phyloP scores from a whole-genome alignment of 208 protist genomes.

The Leishmania gerbilli region DNA sequence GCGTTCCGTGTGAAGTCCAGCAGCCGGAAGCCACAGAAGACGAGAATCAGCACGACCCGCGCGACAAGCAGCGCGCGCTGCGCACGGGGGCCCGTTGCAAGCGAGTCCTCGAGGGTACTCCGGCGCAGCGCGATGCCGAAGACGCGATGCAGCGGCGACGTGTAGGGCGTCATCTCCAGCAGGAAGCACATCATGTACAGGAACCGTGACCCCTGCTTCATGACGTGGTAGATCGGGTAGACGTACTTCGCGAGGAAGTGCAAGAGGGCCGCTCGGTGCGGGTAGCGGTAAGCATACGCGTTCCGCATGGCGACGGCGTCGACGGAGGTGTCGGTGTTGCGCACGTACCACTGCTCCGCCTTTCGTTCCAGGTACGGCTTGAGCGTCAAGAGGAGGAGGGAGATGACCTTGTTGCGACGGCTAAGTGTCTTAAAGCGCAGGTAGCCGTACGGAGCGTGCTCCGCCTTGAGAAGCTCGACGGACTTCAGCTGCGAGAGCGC shows the following conservation, averaged over 20 bases:
- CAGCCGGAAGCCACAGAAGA: constrained; percentile 71
- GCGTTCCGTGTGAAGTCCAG: constrained; percentile 53
- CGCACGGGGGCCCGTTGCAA: constrained; percentile 39
- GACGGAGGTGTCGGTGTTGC: constrained; percentile 42
- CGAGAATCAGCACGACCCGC: constrained; percentile 58
- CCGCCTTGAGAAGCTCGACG: constrained; percentile 43
- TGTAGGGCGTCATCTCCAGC: constrained; percentile 74
- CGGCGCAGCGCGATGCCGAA: constrained; percentile 63
- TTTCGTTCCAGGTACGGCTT: constrained; percentile 64
- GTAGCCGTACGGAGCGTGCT: constrained; percentile 65
- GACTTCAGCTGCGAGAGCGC: constrained; percentile 29
- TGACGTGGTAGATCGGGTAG: constrained; percentile 61
- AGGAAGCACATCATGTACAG: constrained; percentile 65
- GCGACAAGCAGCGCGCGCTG: constrained; percentile 53
- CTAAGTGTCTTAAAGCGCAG: constrained; percentile 57
- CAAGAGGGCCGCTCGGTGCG: constrained; percentile 40
- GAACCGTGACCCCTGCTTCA: constrained; percentile 36
- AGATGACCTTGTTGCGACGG: constrained; percentile 40
- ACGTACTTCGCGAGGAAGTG: constrained; percentile 42
- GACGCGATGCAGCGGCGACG: constrained; percentile 50
- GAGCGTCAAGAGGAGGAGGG: constrained; percentile 61
- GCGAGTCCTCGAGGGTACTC: constrained; percentile 40
- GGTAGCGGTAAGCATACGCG: constrained; percentile 47
- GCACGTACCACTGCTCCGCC: constrained; percentile 49
- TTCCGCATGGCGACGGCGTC: constrained; percentile 54